phyloP scores from a whole-genome alignment of 2,329 filamentous ascomycete species.

The Claviceps sp. region DNA sequence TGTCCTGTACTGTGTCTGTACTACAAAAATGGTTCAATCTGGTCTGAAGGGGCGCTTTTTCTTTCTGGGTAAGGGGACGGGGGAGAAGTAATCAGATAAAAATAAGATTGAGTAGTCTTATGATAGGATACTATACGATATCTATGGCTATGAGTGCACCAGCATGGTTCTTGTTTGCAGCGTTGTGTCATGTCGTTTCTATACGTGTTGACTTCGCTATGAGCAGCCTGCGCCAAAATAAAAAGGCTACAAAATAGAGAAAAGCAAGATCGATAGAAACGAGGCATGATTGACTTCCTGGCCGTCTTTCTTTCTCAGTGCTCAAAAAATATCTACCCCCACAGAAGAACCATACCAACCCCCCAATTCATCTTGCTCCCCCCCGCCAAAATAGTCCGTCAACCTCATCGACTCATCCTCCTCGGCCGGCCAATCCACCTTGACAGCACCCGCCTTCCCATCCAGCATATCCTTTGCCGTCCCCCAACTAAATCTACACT shows the following conservation, averaged over 20 bases:
- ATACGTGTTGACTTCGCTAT: background rate
- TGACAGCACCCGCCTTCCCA: constrained; percentile 50
- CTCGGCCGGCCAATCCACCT: constrained; percentile 72
- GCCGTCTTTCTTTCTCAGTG: background rate
- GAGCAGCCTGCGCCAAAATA: background rate
- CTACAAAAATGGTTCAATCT: background rate
- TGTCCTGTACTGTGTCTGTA: background rate
- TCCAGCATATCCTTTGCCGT: constrained; percentile 91
- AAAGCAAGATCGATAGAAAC: background rate
- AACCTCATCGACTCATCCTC: constrained; percentile 58
- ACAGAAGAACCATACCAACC: constrained; percentile 73
- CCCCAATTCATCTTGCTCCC: constrained; percentile 51
- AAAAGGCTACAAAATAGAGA: background rate
- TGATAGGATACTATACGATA: constrained; percentile 10
- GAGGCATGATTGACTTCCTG: too few species aligned
- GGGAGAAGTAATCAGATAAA: background rate
- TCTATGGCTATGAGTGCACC: background rate
- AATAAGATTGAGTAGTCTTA: background rate
- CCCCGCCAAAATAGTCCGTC: constrained; percentile 58
- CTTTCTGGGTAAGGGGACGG: constrained; percentile 1
- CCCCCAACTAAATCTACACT: constrained; percentile 92
- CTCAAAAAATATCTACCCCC: constrained; percentile 55
- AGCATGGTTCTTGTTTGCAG: background rate
- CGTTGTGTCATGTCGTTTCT: background rate
- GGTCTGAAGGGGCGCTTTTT: background rate